Evolutionary conservation across 768 basidiomycete genomes (phyloP), one percentile per base, ranked within the genome.

Genomic region (Fomitopsis pulvina): DNA sequence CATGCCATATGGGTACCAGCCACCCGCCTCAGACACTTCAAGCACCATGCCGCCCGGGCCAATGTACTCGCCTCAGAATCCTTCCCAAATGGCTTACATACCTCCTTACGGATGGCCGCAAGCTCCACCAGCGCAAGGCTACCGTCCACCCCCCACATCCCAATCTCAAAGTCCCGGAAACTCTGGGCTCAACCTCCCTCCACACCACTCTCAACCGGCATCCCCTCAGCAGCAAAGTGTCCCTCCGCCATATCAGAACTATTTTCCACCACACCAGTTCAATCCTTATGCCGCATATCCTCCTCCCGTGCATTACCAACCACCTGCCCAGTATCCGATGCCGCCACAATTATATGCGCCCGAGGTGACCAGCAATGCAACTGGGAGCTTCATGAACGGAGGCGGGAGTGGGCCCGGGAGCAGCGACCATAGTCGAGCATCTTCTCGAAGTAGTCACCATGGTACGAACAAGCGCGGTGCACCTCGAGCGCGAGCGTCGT

Each of bases 1-100:
- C 49, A 47, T 71, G 34, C 69, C 73, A 51, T 83, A 79, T 63
- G 62, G 69, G 34, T 83, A 80, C 60, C 72, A 75, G 52, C 70
- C 73, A 47, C 72, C 74, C 65, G 63, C 73, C 60, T 53, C 71
- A 58, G 67, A 75, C 54, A 55, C 63, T 27, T 52, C 55, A 18
- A 60, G 51, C 20, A 60, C 62, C 22, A 53, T 63, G 22, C 59
- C 52, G 53, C 45, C 50, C 34, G 73, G 73, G 20, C 45, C 49
- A 12, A 50, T 65, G 59, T 69, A 67, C 45, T 45, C 60, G 20
- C 43, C 52, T 6, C 55, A 52, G 9, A 65, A 49, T 27, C 60
- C 60, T 4, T 59, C 59, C 16, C 64, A 60, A 14, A 47, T 63
- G 26, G 59, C 57, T 55, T 70, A 61, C 59, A 59, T 48, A 52